These are phyloP conservation scores for Pichia sp. DNA, from an alignment of 1,139 yeast species.

Conservation along the genomic window DNA sequence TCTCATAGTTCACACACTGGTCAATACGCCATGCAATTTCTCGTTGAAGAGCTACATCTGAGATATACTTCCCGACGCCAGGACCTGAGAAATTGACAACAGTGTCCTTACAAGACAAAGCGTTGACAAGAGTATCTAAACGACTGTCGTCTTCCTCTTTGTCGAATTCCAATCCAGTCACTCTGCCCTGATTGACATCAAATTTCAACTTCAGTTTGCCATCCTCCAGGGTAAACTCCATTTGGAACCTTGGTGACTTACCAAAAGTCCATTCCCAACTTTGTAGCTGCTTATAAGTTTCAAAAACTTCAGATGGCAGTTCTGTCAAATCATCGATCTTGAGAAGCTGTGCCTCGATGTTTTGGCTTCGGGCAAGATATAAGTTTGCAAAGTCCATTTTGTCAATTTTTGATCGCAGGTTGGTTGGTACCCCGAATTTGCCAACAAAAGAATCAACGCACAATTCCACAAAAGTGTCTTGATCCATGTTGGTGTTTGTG, in stretches of 20 bases:
- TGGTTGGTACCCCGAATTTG: constrained; percentile 32
- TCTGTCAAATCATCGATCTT: constrained; percentile 29
- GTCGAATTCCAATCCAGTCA: constrained; percentile 20
- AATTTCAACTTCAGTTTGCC: constrained; percentile 18
- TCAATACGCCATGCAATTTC: constrained; percentile 30
- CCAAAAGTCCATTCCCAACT: constrained; percentile 75
- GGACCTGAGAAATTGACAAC: constrained; percentile 20
- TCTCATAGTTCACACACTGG: constrained; percentile 20
- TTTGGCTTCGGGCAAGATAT: constrained; percentile 7
- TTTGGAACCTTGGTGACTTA: constrained; percentile 49
- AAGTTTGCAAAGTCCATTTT: constrained; percentile 18
- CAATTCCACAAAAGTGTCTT: constrained; percentile 45
- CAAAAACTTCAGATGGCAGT: constrained; percentile 46
- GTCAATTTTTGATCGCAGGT: constrained; percentile 17
- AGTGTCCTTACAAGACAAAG: constrained; percentile 9
- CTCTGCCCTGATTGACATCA: constrained; percentile 24
- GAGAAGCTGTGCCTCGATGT: constrained; percentile 21
- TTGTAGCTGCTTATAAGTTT: constrained; percentile 43
- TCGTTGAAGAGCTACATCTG: constrained; percentile 15
- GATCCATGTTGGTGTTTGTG: constrained; percentile 51
- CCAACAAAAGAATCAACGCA: constrained; percentile 46
- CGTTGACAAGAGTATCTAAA: constrained; percentile 6
- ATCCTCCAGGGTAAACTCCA: constrained; percentile 17
- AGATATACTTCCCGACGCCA: constrained; percentile 13
- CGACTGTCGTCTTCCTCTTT: constrained; percentile 9